Base-by-base conservation (phyloP, 2,329 filamentous ascomycete species). In the Cytospora chrysosperma region DNA sequence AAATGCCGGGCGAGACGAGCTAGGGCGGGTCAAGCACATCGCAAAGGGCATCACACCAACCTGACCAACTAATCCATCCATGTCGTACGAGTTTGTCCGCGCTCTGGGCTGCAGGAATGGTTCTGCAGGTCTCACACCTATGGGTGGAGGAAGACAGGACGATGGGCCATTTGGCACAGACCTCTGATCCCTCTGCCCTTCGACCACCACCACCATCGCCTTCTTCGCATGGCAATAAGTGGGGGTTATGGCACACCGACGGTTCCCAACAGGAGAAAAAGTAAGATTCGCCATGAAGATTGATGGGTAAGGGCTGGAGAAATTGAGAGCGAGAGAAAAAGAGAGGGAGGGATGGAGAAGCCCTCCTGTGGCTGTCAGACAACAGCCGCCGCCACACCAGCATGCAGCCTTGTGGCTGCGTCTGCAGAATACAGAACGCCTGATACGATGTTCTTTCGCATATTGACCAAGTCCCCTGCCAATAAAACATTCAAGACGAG, bases 81-180 rank as follows among this genome's bases (percentile, higher is more conserved):
- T 43, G 34, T 49, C 21, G 63, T 43, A 55, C 43, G 26, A 49
- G 15, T 32, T 21, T 32, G 50, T 30, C 52, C 50, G 34, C 27
- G 27, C n/a, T 32, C 27, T 54, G 63, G 32, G 63, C 51, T 59
- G 63, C 59, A 59, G 51, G 53, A 59, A 55, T 55, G 30, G 30
- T 19, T 49, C 21, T 60, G 50, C 37, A 49, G n/a, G 56, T 55
- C 59, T 61, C 17, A 37, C 21, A 34, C 24, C 28, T 27, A 21
- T n/a, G 43, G 10, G 43, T 9, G n/a, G 43, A 21, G 43, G 43
- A 24, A 24, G 43, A n/a, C 13, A n/a, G n/a, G n/a, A n/a, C n/a
- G n/a, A n/a, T 47, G 43, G 43, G 19, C 8, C 8, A 21, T 24
- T 24, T 47, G 43, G n/a, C 43, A 47, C 43, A 47, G n/a, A 24